Evolutionary conservation across 441 rosid species (phyloP).

Genomic region (Croton setiger): DNA sequence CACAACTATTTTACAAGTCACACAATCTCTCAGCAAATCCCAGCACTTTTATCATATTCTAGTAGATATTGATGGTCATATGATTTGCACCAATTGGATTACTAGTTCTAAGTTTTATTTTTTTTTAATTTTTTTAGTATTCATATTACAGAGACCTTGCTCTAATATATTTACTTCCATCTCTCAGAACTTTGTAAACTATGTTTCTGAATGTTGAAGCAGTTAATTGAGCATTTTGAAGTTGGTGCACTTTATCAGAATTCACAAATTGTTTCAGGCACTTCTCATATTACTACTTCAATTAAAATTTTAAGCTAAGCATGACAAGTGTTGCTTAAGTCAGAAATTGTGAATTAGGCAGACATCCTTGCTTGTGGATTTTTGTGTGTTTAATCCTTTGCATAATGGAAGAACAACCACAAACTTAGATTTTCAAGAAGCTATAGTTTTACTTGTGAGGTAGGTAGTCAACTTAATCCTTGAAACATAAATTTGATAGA

Average conservation of each 20-base stretch:
- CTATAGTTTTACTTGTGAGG: no score
- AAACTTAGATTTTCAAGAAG: no score
- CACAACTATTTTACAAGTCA: no score
- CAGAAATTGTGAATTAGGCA: background rate
- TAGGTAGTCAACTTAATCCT: no score
- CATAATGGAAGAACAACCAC: no score
- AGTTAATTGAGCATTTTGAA: background rate
- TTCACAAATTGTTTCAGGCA: background rate
- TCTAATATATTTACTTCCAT: background rate
- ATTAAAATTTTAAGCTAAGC: background rate
- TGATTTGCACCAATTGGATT: background rate
- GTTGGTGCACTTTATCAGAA: background rate
- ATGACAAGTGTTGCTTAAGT: background rate
- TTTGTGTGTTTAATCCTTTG: no score
- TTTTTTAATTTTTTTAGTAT: background rate
- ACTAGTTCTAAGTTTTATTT: background rate
- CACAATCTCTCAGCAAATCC: no score
- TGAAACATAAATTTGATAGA: no score
- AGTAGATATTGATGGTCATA: background rate
- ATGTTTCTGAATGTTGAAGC: background rate
- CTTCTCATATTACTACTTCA: no score
- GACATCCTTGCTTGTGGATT: background rate
- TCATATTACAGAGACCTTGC: background rate
- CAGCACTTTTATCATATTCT: no score
- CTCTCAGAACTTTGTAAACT: background rate